These are phyloP conservation scores for Pichia sp. DNA, from an alignment of 1,139 yeast genomes.

Conservation along the genomic window DNA sequence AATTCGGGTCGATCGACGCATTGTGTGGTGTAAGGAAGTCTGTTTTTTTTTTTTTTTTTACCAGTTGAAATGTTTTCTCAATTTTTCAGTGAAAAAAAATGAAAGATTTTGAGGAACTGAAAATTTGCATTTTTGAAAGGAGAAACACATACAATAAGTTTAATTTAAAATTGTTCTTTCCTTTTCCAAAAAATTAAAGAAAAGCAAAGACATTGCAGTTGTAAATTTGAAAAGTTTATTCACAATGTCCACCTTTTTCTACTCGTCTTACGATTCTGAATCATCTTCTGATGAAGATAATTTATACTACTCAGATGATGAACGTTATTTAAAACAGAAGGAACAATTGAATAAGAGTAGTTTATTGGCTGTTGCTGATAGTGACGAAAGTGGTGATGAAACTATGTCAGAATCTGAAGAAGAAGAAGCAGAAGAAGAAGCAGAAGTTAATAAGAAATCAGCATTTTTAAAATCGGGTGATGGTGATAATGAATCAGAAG, in stretches of 20 bases:
- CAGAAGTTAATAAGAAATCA: constrained; percentile 30
- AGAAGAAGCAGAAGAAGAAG: constrained; percentile 35
- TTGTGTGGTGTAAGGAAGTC: not conserved
- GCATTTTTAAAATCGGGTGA: constrained; percentile 24
- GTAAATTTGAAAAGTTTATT: not conserved
- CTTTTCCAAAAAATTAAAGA: not conserved
- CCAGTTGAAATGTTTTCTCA: not conserved
- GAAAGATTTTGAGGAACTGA: constrained; percentile 1
- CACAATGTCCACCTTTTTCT: constrained; percentile 71
- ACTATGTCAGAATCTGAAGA: constrained; percentile 24
- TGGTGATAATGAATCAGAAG: constrained; percentile 36
- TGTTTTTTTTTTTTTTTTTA: not conserved
- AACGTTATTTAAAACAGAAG: constrained; percentile 34
- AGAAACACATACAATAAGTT: not conserved
- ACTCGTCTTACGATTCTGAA: constrained; percentile 49
- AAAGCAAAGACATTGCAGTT: not conserved
- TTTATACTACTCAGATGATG: constrained; percentile 66
- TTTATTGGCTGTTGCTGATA: constrained; percentile 20
- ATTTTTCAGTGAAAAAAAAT: constrained; percentile 3
- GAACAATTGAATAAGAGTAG: constrained; percentile 3
- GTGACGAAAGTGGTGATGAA: constrained; percentile 31
- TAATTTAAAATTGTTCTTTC: not conserved
- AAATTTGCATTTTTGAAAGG: constrained; percentile 7
- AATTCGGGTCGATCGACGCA: no score
- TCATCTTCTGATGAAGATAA: constrained; percentile 74